Percentiles rank a stretch among this genome's conserved stretches.
These are phyloP conservation scores for Orbilia blumenaviensis DNA, from an alignment of 2,329 filamentous ascomycete species.

Conservation along the genomic window DNA sequence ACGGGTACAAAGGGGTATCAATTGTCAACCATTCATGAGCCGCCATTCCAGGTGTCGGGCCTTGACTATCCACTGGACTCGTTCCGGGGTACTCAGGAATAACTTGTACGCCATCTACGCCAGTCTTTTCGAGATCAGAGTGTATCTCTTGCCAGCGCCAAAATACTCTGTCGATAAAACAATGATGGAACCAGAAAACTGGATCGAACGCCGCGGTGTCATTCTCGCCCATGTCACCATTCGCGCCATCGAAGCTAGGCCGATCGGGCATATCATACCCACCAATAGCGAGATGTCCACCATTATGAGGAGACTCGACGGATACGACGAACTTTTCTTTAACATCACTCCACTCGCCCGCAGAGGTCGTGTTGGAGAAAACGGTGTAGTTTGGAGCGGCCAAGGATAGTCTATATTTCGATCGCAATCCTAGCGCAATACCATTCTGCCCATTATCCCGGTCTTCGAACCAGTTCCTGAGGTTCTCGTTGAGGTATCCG, in stretches of 20 bases:
- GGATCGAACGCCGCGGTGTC: slow-evolving; percentile 60
- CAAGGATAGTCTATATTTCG: slow-evolving; percentile 11
- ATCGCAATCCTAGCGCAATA: too few relatives aligned
- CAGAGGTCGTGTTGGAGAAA: slow-evolving; percentile 59
- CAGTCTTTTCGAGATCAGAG: too few relatives aligned
- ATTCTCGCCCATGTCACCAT: slow-evolving; percentile 60
- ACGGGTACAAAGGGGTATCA: too few relatives aligned
- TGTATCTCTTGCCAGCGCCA: slow-evolving; percentile 60
- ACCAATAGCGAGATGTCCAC: slow-evolving; percentile 58
- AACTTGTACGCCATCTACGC: too few relatives aligned
- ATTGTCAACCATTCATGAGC: too few relatives aligned
- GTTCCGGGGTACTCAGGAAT: too few relatives aligned
- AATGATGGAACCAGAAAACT: slow-evolving; percentile 60
- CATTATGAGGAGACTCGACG: slow-evolving; percentile 58
- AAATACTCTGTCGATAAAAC: slow-evolving; percentile 59
- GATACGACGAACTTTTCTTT: slow-evolving; percentile 42
- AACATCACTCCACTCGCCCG: slow-evolving; percentile 53
- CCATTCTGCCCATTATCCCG: too few relatives aligned
- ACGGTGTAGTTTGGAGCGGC: slow-evolving; percentile 59
- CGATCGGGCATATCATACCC: too few relatives aligned
- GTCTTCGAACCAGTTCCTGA: slow-evolving; percentile 13
- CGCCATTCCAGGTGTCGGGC: too few relatives aligned
- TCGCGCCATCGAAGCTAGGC: slow-evolving; percentile 58
- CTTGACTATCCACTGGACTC: too few relatives aligned
- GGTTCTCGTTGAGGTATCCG: not conserved